phyloP scores from a whole-genome alignment of 2,329 filamentous ascomycete genomes.

The Hypoxylon rubiginosum region DNA sequence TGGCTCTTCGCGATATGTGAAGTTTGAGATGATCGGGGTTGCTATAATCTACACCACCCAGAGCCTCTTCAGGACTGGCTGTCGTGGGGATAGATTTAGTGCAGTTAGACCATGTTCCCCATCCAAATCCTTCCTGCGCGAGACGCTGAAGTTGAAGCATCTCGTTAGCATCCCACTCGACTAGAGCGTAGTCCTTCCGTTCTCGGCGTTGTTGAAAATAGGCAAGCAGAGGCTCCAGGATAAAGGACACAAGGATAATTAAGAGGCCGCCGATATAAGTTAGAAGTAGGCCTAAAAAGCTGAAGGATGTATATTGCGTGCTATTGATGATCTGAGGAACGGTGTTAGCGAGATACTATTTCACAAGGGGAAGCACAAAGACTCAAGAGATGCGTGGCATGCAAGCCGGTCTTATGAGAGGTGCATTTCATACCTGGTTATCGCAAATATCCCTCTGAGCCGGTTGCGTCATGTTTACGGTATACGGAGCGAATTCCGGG shows the following conservation, averaged over 20 bases:
- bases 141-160: conserved; percentile 18
- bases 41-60: not conserved
- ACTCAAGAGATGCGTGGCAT: not conserved
- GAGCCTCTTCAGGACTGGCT: not conserved
- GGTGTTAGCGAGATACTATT: not conserved
- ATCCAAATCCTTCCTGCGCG: conserved; percentile 15
- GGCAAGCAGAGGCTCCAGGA: conserved; percentile 6
- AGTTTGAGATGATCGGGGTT: not conserved
- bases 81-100: conserved; percentile 1
- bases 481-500: not conserved
- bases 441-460: not conserved
- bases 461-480: not conserved
- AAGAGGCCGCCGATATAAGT: conserved; percentile 10
- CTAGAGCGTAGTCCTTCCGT: not conserved
- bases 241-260: conserved; percentile 4
- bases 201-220: not conserved
- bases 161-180: conserved; percentile 22
- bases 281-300: conserved; percentile 19
- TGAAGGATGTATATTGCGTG: conserved; percentile 18
- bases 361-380: not conserved
- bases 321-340: conserved; percentile 18
- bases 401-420: not conserved
- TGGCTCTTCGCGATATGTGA: not conserved
- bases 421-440: conserved; percentile 2
- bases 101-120: conserved; percentile 8